These are phyloP conservation scores for Sisymbrium altissimum DNA, from an alignment of 345 rosid species.

Conservation along the genomic window DNA sequence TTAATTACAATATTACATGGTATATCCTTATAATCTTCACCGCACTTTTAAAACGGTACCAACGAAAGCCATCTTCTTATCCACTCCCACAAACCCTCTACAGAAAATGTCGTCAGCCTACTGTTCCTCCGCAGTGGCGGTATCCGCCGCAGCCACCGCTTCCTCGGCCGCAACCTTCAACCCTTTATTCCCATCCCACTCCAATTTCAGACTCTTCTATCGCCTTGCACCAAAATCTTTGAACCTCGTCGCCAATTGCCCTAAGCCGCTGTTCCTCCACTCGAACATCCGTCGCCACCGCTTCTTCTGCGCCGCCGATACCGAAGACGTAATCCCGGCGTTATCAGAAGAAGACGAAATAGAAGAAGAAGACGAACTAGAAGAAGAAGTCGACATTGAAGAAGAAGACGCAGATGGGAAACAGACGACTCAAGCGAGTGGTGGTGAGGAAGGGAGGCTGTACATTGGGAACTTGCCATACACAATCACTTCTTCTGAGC, in stretches of 20 bases:
- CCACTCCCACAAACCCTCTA: constrained; percentile 7
- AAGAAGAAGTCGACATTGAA: constrained; percentile 23
- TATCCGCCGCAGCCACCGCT: constrained; percentile 14
- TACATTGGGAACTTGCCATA: constrained; percentile 85
- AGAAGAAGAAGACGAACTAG: constrained; percentile 33
- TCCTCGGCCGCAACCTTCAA: constrained; percentile 7
- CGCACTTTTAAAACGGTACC: too few relatives aligned
- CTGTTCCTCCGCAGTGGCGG: constrained; percentile 26
- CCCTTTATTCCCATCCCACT: background rate
- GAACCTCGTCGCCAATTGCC: constrained; percentile 35
- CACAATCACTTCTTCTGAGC: constrained; percentile 59
- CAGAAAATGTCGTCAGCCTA: constrained; percentile 18
- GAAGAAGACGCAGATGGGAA: constrained; percentile 35
- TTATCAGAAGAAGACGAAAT: constrained; percentile 25
- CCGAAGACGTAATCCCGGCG: constrained; percentile 15
- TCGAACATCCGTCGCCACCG: constrained; percentile 31
- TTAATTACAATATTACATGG: too few relatives aligned
- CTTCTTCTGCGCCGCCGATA: constrained; percentile 38
- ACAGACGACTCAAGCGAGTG: constrained; percentile 30
- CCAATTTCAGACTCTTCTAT: constrained; percentile 31
- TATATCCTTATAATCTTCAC: too few relatives aligned
- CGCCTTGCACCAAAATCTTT: constrained; percentile 37
- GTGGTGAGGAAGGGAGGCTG: constrained; percentile 57
- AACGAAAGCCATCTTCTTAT: constrained; percentile 2
- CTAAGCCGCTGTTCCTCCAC: constrained; percentile 31